phyloP scores from a whole-genome alignment of 208 protist species.

The Trichomonas tenax region DNA sequence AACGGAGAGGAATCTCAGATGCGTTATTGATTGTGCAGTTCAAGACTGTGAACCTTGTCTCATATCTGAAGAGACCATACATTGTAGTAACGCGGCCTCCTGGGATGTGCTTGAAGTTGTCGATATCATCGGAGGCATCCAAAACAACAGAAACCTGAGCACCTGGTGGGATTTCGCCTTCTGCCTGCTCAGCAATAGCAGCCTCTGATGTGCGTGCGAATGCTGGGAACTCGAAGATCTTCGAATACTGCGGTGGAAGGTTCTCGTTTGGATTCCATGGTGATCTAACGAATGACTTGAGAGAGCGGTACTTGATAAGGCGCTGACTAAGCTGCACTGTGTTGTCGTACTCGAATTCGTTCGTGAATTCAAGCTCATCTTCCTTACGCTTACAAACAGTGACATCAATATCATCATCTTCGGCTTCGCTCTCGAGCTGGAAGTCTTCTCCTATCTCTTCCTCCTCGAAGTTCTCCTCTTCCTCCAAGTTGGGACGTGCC shows the following conservation, averaged over 20 bases:
- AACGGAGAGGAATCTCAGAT: not conserved
- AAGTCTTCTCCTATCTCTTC: not conserved
- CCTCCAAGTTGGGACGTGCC: not conserved
- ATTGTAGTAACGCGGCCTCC: not conserved
- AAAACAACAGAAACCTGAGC: not conserved
- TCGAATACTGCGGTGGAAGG: not conserved
- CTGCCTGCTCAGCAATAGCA: not conserved
- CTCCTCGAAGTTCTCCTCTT: not conserved
- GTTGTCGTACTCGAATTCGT: constrained; percentile 7
- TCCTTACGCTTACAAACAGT: not conserved
- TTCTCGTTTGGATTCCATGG: constrained; percentile 4
- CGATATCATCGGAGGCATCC: not conserved
- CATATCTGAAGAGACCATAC: not conserved
- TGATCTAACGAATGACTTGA: not conserved
- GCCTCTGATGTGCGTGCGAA: not conserved
- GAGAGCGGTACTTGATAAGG: not conserved
- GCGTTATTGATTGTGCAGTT: not conserved
- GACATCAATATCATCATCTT: not conserved
- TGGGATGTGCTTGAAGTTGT: not conserved
- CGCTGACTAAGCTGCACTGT: not conserved
- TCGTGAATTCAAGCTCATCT: not conserved
- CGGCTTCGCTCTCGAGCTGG: not conserved
- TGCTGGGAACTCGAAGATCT: not conserved
- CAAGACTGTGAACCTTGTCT: not conserved
- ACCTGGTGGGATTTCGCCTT: not conserved